Conservation (phyloP, 768 basidiomycete species). For the Russula sp. region DNA sequence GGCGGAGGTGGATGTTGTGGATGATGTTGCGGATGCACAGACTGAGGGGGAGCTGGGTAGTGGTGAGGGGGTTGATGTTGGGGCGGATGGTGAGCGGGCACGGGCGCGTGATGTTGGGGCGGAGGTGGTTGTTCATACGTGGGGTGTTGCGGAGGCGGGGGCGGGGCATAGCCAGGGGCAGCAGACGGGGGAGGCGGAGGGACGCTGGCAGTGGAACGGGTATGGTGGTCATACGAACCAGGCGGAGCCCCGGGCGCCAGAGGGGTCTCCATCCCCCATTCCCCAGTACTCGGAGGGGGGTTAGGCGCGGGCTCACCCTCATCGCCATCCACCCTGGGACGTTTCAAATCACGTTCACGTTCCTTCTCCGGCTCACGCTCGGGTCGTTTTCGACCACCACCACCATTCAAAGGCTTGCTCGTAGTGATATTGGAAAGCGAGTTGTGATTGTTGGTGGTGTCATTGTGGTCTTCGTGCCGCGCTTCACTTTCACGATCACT, state of each 20-base stretch:
- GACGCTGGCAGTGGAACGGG: constrained; percentile 24
- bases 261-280: constrained; percentile 29
- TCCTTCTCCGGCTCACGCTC: constrained; percentile 31
- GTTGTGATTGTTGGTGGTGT: constrained; percentile 28
- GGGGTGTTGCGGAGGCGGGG: constrained; percentile 19
- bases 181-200: constrained; percentile 29
- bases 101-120: constrained; percentile 24
- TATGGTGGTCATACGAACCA: constrained; percentile 18
- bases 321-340: constrained; percentile 27
- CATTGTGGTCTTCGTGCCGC: constrained; percentile 23
- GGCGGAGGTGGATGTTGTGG: constrained; percentile 23
- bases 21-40: constrained; percentile 27
- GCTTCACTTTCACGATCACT: constrained; percentile 29
- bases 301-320: constrained; percentile 21
- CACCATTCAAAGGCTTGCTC: constrained; percentile 18
- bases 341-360: constrained; percentile 27
- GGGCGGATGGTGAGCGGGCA: constrained; percentile 19
- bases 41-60: constrained; percentile 24
- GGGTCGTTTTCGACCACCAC: constrained; percentile 25
- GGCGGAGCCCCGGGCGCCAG: constrained; percentile 25
- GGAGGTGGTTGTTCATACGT: constrained; percentile 23
- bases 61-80: constrained; percentile 28
- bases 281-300: constrained; percentile 22
- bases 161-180: constrained; percentile 17
- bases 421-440: constrained; percentile 16